phyloP scores from a whole-genome alignment of 179 eudicot genomes.

The Carnegiea gigantea region DNA sequence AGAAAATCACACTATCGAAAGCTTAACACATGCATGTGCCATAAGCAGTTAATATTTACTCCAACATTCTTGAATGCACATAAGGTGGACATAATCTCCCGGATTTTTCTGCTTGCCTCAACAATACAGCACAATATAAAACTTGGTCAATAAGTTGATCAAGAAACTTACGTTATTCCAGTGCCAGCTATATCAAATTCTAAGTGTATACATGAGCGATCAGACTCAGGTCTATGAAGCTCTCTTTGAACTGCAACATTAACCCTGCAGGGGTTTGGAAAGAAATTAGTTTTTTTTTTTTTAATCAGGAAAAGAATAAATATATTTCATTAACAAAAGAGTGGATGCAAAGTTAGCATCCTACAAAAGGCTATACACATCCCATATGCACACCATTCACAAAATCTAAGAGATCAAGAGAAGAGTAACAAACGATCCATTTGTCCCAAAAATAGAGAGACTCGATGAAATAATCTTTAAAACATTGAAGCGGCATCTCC shows the following conservation, averaged over 20 bases:
- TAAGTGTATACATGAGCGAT: slow-evolving; percentile 91
- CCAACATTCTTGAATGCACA: background rate
- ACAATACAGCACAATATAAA: background rate
- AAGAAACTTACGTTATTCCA: slow-evolving; percentile 60
- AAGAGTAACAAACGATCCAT: too few species aligned
- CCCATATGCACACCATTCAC: too few species aligned
- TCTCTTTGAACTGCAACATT: slow-evolving; percentile 76
- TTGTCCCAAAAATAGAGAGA: too few species aligned
- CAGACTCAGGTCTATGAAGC: slow-evolving; percentile 79
- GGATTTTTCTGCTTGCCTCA: background rate
- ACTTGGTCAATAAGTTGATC: background rate
- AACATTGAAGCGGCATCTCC: too few species aligned
- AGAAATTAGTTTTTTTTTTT: background rate
- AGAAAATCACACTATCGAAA: background rate
- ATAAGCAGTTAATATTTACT: background rate
- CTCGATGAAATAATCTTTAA: too few species aligned
- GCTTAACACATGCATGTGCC: background rate
- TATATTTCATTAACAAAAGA: too few species aligned
- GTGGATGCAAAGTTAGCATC: too few species aligned
- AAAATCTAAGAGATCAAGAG: too few species aligned
- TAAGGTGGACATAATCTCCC: background rate
- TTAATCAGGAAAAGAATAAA: too few species aligned
- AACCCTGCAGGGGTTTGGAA: slow-evolving; percentile 35
- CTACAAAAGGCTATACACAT: too few species aligned
- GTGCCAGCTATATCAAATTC: slow-evolving; percentile 83